Evolutionary conservation across 2,329 filamentous ascomycete species (phyloP), one percentile per base, ranked within the genome.

Genomic region (Cryphonectria carpinicola): DNA sequence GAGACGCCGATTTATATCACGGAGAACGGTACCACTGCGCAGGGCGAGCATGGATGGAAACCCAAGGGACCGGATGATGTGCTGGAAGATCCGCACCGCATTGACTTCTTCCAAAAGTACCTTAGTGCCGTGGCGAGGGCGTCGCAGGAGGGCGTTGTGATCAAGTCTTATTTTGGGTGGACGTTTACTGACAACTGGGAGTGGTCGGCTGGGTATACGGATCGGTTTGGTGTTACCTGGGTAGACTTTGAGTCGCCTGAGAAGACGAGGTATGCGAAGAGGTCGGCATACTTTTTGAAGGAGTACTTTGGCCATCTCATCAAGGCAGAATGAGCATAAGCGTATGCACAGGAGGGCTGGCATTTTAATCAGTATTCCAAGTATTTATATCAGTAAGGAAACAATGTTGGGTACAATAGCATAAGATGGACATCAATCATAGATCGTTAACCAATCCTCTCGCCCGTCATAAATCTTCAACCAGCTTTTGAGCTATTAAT

Each of bases 161-260:
- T 82, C 66, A 79, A 80, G 67, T 80, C 78, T 1, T 83, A 82
- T 67, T 83, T 83, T 70, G 81, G 76, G 0, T 83, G 81, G 81
- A 82, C 80, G 0, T 82, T 83, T 58, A 79, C 78, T 0, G 81
- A 83, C 67, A 83, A 83, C n/a, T 82, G 81, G 81, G 79, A 83
- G 71, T 83, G 82, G 82, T 79, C 81, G n/a, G 80, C 79, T 1
- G 82, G 82, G 0, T 82, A 76, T 67, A 79, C 78, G 0, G 80
- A 82, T 70, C 75, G 81, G 0, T 83, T 83, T 56, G 81, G 82
- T 0, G 78, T 78, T 11, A 81, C 80, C 0, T 84, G 80, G 80
- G 76, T 83, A 6, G 81, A 83, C 68, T 82, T 80, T 67, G 76
- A 81, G 32, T 79, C 76, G 14, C 74, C 75, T 0, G 76, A 80